Percentiles rank a stretch among this genome's conserved stretches.
Conservation (phyloP, 2,329 filamentous ascomycete genomes). For the Sporothrix phasma region DNA sequence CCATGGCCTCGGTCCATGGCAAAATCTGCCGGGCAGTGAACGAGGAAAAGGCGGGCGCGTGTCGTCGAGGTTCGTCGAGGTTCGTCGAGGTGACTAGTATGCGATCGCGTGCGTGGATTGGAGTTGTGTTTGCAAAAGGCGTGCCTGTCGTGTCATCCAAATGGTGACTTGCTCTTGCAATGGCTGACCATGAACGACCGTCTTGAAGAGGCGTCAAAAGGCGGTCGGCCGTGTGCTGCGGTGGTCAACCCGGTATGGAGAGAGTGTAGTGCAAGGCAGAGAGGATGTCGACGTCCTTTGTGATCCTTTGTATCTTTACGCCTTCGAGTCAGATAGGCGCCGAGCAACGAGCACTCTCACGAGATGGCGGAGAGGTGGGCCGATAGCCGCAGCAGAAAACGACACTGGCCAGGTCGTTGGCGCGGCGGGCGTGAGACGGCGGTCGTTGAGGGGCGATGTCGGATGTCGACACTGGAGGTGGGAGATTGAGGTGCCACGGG, state of each 20-base stretch:
- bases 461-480: neutral
- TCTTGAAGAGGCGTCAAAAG: neutral
- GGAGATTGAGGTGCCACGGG: neutral
- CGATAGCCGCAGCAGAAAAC: neutral
- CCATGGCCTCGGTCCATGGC: conserved; percentile 18
- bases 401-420: neutral
- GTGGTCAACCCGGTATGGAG: neutral
- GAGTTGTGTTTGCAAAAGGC: neutral
- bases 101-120: neutral
- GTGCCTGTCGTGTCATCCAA: too few relatives aligned
- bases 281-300: neutral
- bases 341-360: neutral
- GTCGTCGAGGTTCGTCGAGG: too few relatives aligned
- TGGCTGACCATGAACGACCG: neutral
- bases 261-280: neutral
- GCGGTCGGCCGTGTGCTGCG: neutral
- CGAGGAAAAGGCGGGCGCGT: neutral
- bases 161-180: neutral
- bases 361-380: neutral
- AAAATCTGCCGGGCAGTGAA: neutral
- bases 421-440: neutral
- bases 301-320: neutral
- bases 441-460: neutral
- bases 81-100: too few relatives aligned
- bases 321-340: neutral